Conservation (phyloP, 495 filamentous ascomycete species). For the Penicillium lividum region DNA sequence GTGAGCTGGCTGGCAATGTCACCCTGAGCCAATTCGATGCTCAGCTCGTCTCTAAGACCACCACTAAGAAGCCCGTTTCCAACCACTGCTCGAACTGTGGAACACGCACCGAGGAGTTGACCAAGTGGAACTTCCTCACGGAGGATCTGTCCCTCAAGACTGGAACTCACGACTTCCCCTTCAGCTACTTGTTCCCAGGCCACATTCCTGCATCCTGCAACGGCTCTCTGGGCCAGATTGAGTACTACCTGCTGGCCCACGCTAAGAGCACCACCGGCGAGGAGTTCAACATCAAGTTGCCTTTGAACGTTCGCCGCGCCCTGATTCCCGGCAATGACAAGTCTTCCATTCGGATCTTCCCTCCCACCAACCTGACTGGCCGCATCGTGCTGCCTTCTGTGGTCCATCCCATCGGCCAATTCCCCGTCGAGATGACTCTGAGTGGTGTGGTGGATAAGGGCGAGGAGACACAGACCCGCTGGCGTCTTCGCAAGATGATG, state of each 20-base stretch:
- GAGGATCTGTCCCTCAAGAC: conserved; percentile 62
- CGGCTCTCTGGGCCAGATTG: conserved; percentile 67
- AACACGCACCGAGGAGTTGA: conserved; percentile 66
- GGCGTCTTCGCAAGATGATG: conserved; percentile 84
- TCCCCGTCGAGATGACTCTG: conserved; percentile 74
- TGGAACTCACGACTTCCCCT: conserved; percentile 81
- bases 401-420: conserved; percentile 84
- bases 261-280: conserved; percentile 62
- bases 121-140: conserved; percentile 75
- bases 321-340: conserved; percentile 73
- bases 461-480: conserved; percentile 65
- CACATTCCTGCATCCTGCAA: conserved; percentile 81
- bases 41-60: conserved; percentile 62
- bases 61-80: conserved; percentile 76
- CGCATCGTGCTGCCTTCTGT: conserved; percentile 76
- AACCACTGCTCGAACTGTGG: conserved; percentile 76
- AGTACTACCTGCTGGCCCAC: conserved; percentile 79
- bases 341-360: conserved; percentile 85
- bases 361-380: conserved; percentile 88
- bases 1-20: conserved; percentile 53
- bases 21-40: conserved; percentile 72
- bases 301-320: conserved; percentile 72
- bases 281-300: conserved; percentile 62
- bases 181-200: conserved; percentile 85
- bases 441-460: conserved; percentile 74